These are phyloP conservation scores for Darksidea phi DNA, from an alignment of 495 filamentous ascomycete genomes.

Conservation along the genomic window DNA sequence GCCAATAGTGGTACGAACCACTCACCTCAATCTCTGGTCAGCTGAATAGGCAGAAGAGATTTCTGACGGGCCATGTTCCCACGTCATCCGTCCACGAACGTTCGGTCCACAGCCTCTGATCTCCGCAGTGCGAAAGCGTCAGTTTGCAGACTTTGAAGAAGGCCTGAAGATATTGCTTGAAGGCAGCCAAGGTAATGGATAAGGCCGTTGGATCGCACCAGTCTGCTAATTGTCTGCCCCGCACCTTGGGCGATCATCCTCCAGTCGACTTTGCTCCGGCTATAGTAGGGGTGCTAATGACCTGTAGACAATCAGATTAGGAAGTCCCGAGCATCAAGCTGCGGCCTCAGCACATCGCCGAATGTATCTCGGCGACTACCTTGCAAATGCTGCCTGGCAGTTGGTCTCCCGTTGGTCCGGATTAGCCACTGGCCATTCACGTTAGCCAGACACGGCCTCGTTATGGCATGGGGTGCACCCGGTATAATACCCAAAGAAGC, in stretches of 20 bases:
- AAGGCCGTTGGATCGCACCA: conserved; percentile 2
- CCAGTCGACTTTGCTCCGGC: too few relatives aligned
- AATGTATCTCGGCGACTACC: too few relatives aligned
- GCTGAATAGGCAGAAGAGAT: conserved; percentile 11
- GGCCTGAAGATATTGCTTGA: conserved; percentile 18
- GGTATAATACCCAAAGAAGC: background rate
- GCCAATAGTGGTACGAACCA: conserved; percentile 19
- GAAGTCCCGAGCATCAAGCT: too few relatives aligned
- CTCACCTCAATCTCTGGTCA: conserved; percentile 14
- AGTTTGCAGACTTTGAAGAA: conserved; percentile 2
- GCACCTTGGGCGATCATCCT: too few relatives aligned
- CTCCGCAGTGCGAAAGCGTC: background rate
- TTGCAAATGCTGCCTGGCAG: too few relatives aligned
- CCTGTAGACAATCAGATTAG: too few relatives aligned
- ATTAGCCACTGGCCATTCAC: too few relatives aligned
- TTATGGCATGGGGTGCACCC: conserved; percentile 4
- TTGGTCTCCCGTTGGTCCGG: too few relatives aligned
- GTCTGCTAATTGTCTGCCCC: background rate
- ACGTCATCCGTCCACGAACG: background rate
- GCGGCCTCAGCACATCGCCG: too few relatives aligned
- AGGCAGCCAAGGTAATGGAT: conserved; percentile 15
- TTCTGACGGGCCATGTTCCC: conserved; percentile 4
- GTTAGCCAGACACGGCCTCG: too few relatives aligned
- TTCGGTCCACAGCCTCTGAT: too few relatives aligned
- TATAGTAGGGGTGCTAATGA: too few relatives aligned